Base-by-base conservation (phyloP, 768 basidiomycete species). In the Termitomyces sp. region DNA sequence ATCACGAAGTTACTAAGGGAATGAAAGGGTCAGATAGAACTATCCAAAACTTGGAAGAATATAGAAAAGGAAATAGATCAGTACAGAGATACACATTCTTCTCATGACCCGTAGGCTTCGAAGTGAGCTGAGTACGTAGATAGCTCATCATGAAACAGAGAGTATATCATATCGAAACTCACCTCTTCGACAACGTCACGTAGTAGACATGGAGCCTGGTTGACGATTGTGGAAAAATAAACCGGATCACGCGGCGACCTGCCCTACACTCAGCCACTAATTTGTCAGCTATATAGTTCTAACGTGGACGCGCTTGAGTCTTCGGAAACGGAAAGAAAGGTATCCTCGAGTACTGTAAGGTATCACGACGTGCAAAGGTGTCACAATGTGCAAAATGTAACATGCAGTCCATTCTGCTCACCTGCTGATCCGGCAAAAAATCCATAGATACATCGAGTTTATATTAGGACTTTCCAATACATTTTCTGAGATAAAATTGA, bases 41-140 rank as follows among this genome's bases (percentile, higher is more conserved):
- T 37, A 5, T 16, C 1, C 16, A 37, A 37, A 16, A 6, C 6
- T 37, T 16, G 12, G 1, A 37, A 37, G 16, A 37, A 37, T 37
- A 11, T 34, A 47, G 16, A 10, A 54, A 28, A 19, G 25, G 5
- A 30, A 40, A 27, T n/a, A 27, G 55, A 52, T 81, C 79, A 82
- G 71, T 70, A 61, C 61, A 67, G 58, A 56, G 58, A 68, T 70
- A 70, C 74, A 76, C 62, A 53, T 78, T 80, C 71, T 78, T 83
- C 82, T 83, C 82, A 78, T 77, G 59, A 70, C 72, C 78, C 62
- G 61, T 63, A 56, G 68, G 76, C 74, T 51, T 83, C 82, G 81
- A 83, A 82, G 82, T 83, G 82, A 83, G 82, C 82, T 83, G 82
- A 83, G 82, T 57, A 59, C 55, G 58, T 51, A 50, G 42, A 54